Percentiles rank a stretch among this genome's conserved stretches.
These are phyloP conservation scores for Talaromyces rugulosus DNA, from an alignment of 2,329 filamentous ascomycete species.

Conservation along the genomic window DNA sequence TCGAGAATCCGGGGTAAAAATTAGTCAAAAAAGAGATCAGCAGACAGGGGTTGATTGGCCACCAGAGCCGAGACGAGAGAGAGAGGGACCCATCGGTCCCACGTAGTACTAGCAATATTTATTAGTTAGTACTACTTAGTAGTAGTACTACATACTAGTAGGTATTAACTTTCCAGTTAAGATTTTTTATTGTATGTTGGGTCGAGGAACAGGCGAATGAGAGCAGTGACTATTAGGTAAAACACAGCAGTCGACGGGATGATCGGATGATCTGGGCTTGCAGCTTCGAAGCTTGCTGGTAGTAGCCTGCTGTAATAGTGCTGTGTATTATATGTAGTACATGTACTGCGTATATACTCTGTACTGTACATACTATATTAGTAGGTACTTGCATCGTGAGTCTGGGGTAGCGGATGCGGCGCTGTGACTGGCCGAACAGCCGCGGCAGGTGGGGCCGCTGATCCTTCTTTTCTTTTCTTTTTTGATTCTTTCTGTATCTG, in stretches of 20 bases:
- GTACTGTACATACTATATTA: too few relatives aligned
- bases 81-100: background rate
- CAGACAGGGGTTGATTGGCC: background rate
- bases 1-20: background rate
- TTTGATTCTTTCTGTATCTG: background rate
- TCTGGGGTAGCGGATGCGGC: background rate
- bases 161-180: too few relatives aligned
- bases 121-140: too few relatives aligned
- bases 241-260: background rate
- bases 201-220: background rate
- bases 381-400: background rate
- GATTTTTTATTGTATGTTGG: too few relatives aligned
- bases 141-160: too few relatives aligned
- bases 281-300: background rate
- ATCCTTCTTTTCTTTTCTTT: background rate
- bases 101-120: too few relatives aligned
- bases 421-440: background rate
- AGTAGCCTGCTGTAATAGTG: too few relatives aligned
- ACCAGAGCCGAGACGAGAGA: background rate
- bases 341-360: too few relatives aligned
- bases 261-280: background rate
- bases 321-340: too few relatives aligned
- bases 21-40: background rate
- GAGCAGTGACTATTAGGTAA: conserved; percentile 12
- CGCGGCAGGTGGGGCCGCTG: background rate